Percentiles rank a stretch among this genome's conserved stretches.
Conservation (phyloP, 805 yeast species). For the Metschnikowia sp. region DNA sequence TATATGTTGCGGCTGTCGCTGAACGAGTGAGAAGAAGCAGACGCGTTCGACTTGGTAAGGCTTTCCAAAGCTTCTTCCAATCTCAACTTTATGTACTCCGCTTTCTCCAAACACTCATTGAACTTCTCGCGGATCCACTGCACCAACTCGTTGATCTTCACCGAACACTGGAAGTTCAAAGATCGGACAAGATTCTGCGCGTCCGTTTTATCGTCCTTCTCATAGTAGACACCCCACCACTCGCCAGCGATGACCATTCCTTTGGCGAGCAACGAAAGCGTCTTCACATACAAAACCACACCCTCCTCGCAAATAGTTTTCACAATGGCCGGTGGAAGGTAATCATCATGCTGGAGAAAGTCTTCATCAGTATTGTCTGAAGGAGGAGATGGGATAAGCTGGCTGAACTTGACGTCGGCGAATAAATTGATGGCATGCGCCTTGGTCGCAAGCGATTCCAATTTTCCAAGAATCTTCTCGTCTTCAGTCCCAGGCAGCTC, state of each 20-base stretch:
- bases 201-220: conserved; percentile 12
- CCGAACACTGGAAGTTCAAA: conserved; percentile 22
- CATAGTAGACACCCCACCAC: conserved; percentile 72
- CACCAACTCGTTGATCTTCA: conserved; percentile 61
- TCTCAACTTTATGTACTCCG: conserved; percentile 68
- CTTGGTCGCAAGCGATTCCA: conserved; percentile 81
- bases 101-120: conserved; percentile 85
- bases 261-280: conserved; percentile 73
- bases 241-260: conserved; percentile 84
- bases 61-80: conserved; percentile 48
- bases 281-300: conserved; percentile 76
- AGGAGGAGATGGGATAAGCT: conserved; percentile 74
- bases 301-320: conserved; percentile 78
- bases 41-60: conserved; percentile 16
- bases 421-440: conserved; percentile 84
- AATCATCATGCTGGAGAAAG: conserved; percentile 35
- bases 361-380: conserved; percentile 43
- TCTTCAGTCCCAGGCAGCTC: conserved; percentile 19
- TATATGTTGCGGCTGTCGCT: conserved; percentile 10
- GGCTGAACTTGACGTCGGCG: conserved; percentile 88
- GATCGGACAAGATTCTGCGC: conserved; percentile 12
- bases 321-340: conserved; percentile 55
- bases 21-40: conserved; percentile 2
- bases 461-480: conserved; percentile 38
- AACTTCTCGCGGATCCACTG: conserved; percentile 91